These are phyloP conservation scores for Nemophila menziesii DNA, from an alignment of 257 asterid species.

Conservation along the genomic window DNA sequence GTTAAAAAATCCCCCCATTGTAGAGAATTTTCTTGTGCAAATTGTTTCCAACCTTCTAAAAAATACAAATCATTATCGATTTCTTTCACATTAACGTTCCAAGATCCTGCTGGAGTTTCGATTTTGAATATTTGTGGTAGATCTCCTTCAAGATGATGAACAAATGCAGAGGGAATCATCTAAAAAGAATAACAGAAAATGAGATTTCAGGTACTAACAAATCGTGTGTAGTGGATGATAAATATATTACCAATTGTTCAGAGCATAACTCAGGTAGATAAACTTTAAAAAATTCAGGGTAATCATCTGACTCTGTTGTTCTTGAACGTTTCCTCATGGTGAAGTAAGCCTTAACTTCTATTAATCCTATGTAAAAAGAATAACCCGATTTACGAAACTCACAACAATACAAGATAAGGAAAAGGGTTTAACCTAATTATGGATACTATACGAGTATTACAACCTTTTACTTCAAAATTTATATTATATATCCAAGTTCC, in stretches of 20 bases:
- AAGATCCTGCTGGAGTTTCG: conserved; percentile 5
- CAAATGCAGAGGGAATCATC: conserved; percentile 4
- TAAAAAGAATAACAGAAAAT: not conserved
- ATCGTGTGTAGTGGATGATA: not conserved
- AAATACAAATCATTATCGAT: not conserved
- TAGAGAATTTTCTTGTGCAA: conserved; percentile 2
- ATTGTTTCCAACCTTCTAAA: conserved; percentile 3
- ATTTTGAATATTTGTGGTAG: not conserved
- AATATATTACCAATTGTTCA: conserved; percentile 1
- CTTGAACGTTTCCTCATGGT: not conserved
- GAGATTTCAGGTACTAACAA: too few species aligned
- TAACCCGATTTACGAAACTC: too few species aligned
- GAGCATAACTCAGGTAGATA: conserved; percentile 7
- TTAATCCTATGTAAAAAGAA: too few species aligned
- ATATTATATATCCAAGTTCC: too few species aligned
- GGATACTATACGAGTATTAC: too few species aligned
- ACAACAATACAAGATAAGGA: too few species aligned
- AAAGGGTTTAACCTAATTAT: too few species aligned
- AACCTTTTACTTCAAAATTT: too few species aligned
- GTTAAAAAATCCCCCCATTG: conserved; percentile 5
- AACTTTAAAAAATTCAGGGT: conserved; percentile 9
- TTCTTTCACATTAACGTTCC: conserved; percentile 1
- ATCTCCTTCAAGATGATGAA: not conserved
- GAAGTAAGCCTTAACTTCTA: too few species aligned
- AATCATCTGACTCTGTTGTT: not conserved